Conservation (phyloP, 257 asterid species). For the Fraxinus cuspidata region DNA sequence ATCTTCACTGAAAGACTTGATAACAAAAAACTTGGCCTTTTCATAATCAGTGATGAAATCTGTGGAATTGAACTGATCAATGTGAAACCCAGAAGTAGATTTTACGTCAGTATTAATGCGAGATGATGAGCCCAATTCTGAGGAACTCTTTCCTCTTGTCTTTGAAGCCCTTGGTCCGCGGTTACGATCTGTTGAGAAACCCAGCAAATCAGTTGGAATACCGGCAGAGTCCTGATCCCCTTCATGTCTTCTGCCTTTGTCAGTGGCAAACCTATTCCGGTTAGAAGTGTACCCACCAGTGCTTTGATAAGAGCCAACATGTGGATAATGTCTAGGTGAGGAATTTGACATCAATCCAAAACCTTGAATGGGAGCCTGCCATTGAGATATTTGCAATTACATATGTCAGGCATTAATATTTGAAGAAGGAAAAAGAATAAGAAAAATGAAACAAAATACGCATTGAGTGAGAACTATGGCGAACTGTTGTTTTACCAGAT, state of each 20-base stretch:
- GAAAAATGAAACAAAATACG: neutral
- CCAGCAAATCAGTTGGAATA: conserved; percentile 58
- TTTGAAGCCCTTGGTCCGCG: conserved; percentile 95
- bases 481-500: neutral
- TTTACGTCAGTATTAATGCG: conserved; percentile 54
- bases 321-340: conserved; percentile 61
- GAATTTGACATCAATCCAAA: conserved; percentile 66
- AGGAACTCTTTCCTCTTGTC: conserved; percentile 57
- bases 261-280: conserved; percentile 51
- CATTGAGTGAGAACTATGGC: neutral
- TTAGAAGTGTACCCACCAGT: conserved; percentile 59
- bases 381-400: conserved; percentile 33
- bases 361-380: conserved; percentile 73
- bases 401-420: neutral
- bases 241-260: conserved; percentile 79
- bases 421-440: neutral
- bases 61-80: conserved; percentile 59
- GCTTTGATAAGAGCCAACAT: conserved; percentile 58
- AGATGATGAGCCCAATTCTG: conserved; percentile 64
- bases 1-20: conserved; percentile 97
- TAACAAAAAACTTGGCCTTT: conserved; percentile 81
- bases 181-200: conserved; percentile 72
- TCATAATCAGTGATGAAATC: conserved; percentile 73
- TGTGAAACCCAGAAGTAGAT: conserved; percentile 50
- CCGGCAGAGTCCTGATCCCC: conserved; percentile 61